Evolutionary conservation across 2,329 filamentous ascomycete genomes (phyloP), one percentile per base, ranked within the genome.

Genomic region (Talaromyces pinophilus): DNA sequence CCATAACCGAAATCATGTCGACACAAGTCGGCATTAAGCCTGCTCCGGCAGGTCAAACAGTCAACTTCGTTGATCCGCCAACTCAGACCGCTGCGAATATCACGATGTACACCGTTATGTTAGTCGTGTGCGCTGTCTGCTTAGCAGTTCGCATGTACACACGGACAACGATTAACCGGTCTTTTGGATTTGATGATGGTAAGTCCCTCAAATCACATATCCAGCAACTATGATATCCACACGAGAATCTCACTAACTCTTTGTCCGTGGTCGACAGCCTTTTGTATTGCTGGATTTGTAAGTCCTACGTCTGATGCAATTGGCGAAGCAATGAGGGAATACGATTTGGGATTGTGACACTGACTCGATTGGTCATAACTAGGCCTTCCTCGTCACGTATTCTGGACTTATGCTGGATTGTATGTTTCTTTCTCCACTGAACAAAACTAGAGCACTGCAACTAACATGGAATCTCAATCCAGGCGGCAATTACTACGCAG

Each of bases 181-280:
- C 59, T n/a, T 50, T 62, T 50, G 59, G 42, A 19, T 62, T 62
- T 10, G 59, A 62, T 5, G 59, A 62, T 38, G 59, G 59, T 62
- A 50, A 48, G 42, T 11, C 2, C 46, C 25, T 35, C 42, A 50
- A 25, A 22, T 25, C 30, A 42, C 17, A 50, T 62, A 15, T 4
- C n/a, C 33, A 4, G 17, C n/a, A 38, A 57, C 4, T 28, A 2
- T 15, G 2, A 22, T 25, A 6, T 5, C 13, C 19, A 50, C 6
- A 13, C 22, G 17, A 57, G 54, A 22, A 59, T 42, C 11, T 42
- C 33, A 22, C 33, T 59, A 42, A 40, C 11, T 40, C 19, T 42
- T 48, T 52, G 22, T 30, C 48, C 48, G 13, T 6, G 22, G 2
- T 35, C 15, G 5, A 62, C 17, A 62, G 59, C 59, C 25, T 62